Conservation (phyloP, 495 filamentous ascomycete genomes). For the Penicillium longicatenatum region DNA sequence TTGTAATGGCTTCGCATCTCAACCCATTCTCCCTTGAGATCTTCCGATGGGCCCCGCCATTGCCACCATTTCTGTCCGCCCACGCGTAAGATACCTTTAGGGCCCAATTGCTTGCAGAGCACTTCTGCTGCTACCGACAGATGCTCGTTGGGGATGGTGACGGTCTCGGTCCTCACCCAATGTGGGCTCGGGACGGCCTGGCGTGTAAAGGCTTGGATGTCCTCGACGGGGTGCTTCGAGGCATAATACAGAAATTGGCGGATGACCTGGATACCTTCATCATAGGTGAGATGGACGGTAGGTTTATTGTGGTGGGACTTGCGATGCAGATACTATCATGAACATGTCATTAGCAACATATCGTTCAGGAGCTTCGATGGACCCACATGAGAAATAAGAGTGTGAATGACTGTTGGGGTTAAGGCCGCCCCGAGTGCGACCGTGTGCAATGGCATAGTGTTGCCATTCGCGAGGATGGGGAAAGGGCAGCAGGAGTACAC, state of each 20-base stretch:
- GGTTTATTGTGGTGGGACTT: slow-evolving; percentile 74
- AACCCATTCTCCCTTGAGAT: slow-evolving; percentile 86
- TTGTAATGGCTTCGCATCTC: slow-evolving; percentile 87
- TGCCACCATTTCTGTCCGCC: slow-evolving; percentile 93
- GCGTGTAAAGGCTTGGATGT: slow-evolving; percentile 83
- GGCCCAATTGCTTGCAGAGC: slow-evolving; percentile 71
- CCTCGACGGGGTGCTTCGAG: slow-evolving; percentile 86
- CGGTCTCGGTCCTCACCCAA: slow-evolving; percentile 80
- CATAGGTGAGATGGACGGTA: slow-evolving; percentile 85
- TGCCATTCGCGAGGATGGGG: slow-evolving; percentile 11
- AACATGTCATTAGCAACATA: slow-evolving; percentile 14
- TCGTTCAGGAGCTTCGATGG: slow-evolving; percentile 1
- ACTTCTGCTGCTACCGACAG: slow-evolving; percentile 62
- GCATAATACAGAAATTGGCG: slow-evolving; percentile 80
- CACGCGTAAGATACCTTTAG: slow-evolving; percentile 67
- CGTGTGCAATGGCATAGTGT: slow-evolving; percentile 68
- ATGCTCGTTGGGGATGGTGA: slow-evolving; percentile 64
- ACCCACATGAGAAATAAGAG: slow-evolving; percentile 74
- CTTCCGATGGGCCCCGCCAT: slow-evolving; percentile 68
- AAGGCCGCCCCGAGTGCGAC: slow-evolving; percentile 71
- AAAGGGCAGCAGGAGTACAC: not conserved
- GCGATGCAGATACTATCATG: slow-evolving; percentile 75
- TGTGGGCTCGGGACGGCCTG: slow-evolving; percentile 89
- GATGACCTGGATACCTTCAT: slow-evolving; percentile 88
- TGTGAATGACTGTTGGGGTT: slow-evolving; percentile 76